These are phyloP conservation scores for Pleurotus tuoliensis DNA, from an alignment of 768 basidiomycete species.

Conservation along the genomic window DNA sequence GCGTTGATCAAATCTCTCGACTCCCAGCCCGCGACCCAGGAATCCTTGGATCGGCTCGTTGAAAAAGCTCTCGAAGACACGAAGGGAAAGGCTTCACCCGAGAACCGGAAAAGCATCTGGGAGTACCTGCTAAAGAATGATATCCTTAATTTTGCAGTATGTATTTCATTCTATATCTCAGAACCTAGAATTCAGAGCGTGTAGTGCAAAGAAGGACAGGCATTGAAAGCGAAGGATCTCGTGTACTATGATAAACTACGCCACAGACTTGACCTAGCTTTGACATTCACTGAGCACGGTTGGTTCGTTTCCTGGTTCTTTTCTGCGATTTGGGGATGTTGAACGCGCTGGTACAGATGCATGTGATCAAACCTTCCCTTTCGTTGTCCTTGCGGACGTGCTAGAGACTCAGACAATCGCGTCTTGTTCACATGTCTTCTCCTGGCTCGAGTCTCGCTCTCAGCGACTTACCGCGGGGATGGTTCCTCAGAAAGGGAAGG, in stretches of 20 bases:
- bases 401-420: slow-evolving; percentile 82
- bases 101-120: slow-evolving; percentile 71
- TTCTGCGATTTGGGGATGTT: no score
- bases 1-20: slow-evolving; percentile 51
- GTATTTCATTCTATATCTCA: slow-evolving; percentile 20
- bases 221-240: slow-evolving; percentile 46
- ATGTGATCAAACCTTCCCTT: slow-evolving; percentile 73
- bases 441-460: slow-evolving; percentile 79
- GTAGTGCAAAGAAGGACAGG: slow-evolving; percentile 66
- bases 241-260: slow-evolving; percentile 61
- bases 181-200: background rate
- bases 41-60: slow-evolving; percentile 47
- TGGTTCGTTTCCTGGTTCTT: slow-evolving; percentile 17
- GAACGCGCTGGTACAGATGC: slow-evolving; percentile 43
- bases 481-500: slow-evolving; percentile 86
- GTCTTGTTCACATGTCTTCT: slow-evolving; percentile 84
- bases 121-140: slow-evolving; percentile 70
- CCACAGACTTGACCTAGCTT: slow-evolving; percentile 65
- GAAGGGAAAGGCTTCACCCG: slow-evolving; percentile 39
- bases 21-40: slow-evolving; percentile 43
- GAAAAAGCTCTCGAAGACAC: slow-evolving; percentile 39
- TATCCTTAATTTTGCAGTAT: slow-evolving; percentile 67
- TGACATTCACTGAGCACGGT: slow-evolving; percentile 79
- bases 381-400: slow-evolving; percentile 73
- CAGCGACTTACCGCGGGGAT: slow-evolving; percentile 69